Evolutionary conservation across 495 filamentous ascomycete genomes (phyloP).

Genomic region (Xylaria flabelliformis): DNA sequence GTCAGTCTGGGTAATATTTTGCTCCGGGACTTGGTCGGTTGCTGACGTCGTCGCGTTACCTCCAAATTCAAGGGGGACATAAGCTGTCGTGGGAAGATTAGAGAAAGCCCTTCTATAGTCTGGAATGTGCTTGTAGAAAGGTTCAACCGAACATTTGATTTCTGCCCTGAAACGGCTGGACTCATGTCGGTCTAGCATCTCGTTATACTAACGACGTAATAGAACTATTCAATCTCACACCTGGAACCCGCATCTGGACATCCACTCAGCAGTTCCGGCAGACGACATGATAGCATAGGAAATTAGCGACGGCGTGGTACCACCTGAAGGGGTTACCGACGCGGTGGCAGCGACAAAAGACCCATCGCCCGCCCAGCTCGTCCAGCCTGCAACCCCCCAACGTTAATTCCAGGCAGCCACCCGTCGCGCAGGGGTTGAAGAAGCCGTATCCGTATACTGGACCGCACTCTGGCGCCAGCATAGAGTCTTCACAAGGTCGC

Average conservation of each 20-base stretch:
- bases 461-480: constrained; percentile 37
- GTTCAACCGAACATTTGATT: no score
- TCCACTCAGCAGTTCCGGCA: constrained; percentile 33
- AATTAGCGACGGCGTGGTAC: constrained; percentile 48
- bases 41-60: background rate
- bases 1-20: background rate
- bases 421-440: constrained; percentile 49
- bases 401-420: constrained; percentile 47
- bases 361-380: constrained; percentile 50
- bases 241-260: background rate
- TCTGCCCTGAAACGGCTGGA: no score
- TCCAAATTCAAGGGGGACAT: background rate
- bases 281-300: constrained; percentile 48
- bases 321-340: constrained; percentile 48
- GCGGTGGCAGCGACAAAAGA: constrained; percentile 51
- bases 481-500: constrained; percentile 33
- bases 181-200: no score
- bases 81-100: background rate
- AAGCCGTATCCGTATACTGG: constrained; percentile 41
- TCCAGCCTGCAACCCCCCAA: constrained; percentile 52
- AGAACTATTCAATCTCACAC: no score
- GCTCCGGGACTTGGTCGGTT: background rate
- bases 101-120: constrained; percentile 21
- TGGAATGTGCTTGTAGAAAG: no score
- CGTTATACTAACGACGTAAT: no score